Evolutionary conservation across 495 filamentous ascomycete genomes (phyloP).

Genomic region (Xylaria longipes): DNA sequence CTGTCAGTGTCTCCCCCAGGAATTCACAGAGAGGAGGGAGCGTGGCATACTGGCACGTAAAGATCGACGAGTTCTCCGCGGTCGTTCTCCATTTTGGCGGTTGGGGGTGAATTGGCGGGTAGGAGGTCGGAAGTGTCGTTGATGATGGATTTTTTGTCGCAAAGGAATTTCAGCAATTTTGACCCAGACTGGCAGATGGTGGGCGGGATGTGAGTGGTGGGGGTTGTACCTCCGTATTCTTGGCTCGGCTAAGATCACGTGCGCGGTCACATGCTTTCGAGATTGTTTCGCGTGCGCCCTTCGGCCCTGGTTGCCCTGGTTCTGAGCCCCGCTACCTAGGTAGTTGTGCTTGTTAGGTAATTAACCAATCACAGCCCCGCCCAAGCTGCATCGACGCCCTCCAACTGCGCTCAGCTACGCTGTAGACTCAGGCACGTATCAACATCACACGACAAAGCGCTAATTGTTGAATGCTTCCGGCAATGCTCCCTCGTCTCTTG

Average conservation of each 20-base stretch:
- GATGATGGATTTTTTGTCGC: conserved; percentile 27
- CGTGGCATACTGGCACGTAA: conserved; percentile 59
- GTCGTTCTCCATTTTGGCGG: conserved; percentile 83
- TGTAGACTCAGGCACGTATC: neutral
- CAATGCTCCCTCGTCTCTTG: neutral
- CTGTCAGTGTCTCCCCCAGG: conserved; percentile 16
- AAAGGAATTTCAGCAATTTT: conserved; percentile 31
- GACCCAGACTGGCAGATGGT: conserved; percentile 15
- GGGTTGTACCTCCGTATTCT: conserved; percentile 29
- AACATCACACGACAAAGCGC: neutral
- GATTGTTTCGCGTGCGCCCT: conserved; percentile 25
- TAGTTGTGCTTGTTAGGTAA: no score
- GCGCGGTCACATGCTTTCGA: conserved; percentile 31
- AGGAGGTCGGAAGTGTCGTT: conserved; percentile 20
- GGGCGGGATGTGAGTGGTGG: conserved; percentile 21
- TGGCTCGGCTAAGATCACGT: conserved; percentile 27
- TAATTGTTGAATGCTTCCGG: neutral
- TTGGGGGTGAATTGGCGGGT: conserved; percentile 23
- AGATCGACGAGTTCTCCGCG: conserved; percentile 99
- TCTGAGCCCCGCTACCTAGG: neutral
- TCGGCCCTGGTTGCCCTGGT: neutral
- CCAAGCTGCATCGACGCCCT: no score
- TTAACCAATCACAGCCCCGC: neutral
- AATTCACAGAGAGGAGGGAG: neutral
- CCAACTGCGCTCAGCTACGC: no score